Evolutionary conservation across 257 asterid species (phyloP).

Genomic region (Forsythia suspensa): DNA sequence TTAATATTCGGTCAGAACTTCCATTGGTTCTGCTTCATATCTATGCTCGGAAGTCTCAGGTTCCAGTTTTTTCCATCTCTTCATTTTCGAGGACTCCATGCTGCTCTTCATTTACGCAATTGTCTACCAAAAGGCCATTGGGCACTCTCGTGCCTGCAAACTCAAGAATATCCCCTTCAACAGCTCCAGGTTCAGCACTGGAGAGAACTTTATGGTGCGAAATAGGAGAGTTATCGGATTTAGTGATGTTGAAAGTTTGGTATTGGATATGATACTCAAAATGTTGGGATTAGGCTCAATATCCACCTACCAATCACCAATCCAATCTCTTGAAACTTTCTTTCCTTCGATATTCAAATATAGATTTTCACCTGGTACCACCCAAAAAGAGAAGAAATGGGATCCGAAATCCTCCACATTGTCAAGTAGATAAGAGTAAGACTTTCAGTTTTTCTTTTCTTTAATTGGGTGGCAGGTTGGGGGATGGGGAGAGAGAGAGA

Average conservation of each 20-base stretch:
- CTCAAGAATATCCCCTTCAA: slow-evolving; percentile 46
- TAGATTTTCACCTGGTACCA: slow-evolving; percentile 72
- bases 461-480: not conserved
- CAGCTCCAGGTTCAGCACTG: slow-evolving; percentile 38
- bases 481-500: not conserved
- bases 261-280: slow-evolving; percentile 51
- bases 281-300: slow-evolving; percentile 62
- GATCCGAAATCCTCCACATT: not conserved
- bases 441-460: not conserved
- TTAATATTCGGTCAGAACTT: slow-evolving; percentile 19
- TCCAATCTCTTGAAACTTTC: slow-evolving; percentile 89
- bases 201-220: slow-evolving; percentile 35
- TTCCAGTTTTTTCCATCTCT: slow-evolving; percentile 35
- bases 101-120: slow-evolving; percentile 4
- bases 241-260: slow-evolving; percentile 53
- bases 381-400: not conserved
- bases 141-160: slow-evolving; percentile 45
- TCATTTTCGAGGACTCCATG: slow-evolving; percentile 13
- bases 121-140: slow-evolving; percentile 49
- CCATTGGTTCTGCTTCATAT: slow-evolving; percentile 41
- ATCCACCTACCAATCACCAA: slow-evolving; percentile 78
- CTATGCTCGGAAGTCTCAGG: slow-evolving; percentile 43
- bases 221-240: slow-evolving; percentile 42
- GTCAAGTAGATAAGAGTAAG: not conserved
- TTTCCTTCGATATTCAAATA: slow-evolving; percentile 45